Percentiles rank a stretch among this genome's conserved stretches.
Evolutionary conservation across 176 grass and related monocot species (phyloP).

Genomic region (Raddia distichophylla): DNA sequence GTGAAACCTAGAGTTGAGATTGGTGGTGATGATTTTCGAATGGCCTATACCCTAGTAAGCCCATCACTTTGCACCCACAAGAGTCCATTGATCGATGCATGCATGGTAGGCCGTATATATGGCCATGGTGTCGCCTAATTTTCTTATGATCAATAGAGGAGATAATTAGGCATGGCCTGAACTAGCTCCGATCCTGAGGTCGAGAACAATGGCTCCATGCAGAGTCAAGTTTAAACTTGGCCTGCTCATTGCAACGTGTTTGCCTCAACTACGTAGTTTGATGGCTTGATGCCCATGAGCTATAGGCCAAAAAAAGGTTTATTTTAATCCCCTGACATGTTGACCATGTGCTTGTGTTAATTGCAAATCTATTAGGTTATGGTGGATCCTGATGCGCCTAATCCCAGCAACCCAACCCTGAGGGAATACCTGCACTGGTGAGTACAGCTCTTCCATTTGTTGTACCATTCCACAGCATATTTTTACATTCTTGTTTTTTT

Average conservation of each 20-base stretch:
- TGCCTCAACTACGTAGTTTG: conserved; percentile 9
- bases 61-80: conserved; percentile 41
- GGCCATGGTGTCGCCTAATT: conserved; percentile 25
- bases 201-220: conserved; percentile 17
- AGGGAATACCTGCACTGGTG: conserved; percentile 96
- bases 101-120: conserved; percentile 29
- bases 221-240: not conserved
- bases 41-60: conserved; percentile 86
- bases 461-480: not conserved
- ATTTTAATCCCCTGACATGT: conserved; percentile 48
- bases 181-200: conserved; percentile 26
- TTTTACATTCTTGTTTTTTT: not conserved
- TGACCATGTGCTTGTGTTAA: conserved; percentile 49
- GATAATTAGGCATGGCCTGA: not conserved
- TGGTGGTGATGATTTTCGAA: conserved; percentile 70
- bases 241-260: conserved; percentile 1
- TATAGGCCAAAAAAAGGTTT: conserved; percentile 39
- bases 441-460: conserved; percentile 16
- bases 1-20: conserved; percentile 68
- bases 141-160: not conserved
- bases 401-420: conserved; percentile 72
- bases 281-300: not conserved
- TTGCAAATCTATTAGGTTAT: conserved; percentile 68
- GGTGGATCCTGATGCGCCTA: conserved; percentile 97
- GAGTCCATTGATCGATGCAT: conserved; percentile 39